Conservation (phyloP, 208 protist species). For the Willaertia magna region DNA sequence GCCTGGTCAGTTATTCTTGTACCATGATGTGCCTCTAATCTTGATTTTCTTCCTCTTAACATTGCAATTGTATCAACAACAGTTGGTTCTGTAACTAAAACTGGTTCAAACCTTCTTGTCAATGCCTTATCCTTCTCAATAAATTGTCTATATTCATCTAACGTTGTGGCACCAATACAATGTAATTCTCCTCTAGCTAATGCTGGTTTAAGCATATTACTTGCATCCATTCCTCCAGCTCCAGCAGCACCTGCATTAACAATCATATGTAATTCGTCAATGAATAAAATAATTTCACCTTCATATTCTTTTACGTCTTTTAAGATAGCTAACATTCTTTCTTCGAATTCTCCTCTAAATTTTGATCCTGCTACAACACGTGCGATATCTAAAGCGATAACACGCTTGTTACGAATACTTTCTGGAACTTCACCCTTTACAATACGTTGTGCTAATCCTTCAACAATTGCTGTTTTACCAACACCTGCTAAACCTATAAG, state of each 20-base stretch:
- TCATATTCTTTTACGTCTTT: constrained; percentile 60
- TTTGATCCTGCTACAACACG: constrained; percentile 74
- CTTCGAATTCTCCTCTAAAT: constrained; percentile 83
- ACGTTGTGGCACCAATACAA: constrained; percentile 69
- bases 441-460: constrained; percentile 81
- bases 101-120: constrained; percentile 68
- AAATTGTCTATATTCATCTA: constrained; percentile 64
- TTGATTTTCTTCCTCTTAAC: constrained; percentile 50
- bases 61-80: constrained; percentile 73
- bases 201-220: constrained; percentile 76
- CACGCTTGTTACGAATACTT: constrained; percentile 36
- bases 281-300: constrained; percentile 75
- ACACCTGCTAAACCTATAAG: constrained; percentile 53
- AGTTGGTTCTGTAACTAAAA: constrained; percentile 51
- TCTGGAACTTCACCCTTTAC: constrained; percentile 76
- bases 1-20: constrained; percentile 56
- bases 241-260: constrained; percentile 48
- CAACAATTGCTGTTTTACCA: constrained; percentile 74
- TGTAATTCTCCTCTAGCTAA: constrained; percentile 57
- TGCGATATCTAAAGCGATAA: constrained; percentile 8
- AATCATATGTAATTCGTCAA: constrained; percentile 82
- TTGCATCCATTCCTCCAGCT: constrained; percentile 46
- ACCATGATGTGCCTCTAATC: constrained; percentile 57
- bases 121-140: constrained; percentile 72
- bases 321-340: constrained; percentile 72